phyloP scores from a whole-genome alignment of 805 yeast genomes.

The Hermanozyma aechmeae region DNA sequence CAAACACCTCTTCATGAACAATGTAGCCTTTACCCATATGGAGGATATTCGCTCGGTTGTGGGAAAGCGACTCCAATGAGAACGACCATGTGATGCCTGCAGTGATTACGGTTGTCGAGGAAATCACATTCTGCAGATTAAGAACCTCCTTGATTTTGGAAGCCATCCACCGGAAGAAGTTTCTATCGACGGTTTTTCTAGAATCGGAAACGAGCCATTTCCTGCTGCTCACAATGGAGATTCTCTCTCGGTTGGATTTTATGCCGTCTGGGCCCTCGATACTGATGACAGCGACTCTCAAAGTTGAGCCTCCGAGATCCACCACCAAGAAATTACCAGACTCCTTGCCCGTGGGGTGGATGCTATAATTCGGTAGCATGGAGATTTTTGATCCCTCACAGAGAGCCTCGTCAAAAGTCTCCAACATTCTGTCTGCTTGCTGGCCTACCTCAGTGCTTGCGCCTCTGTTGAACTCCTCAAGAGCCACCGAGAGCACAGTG shows the following conservation, averaged over 20 bases:
- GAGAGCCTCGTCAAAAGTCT: constrained; percentile 22
- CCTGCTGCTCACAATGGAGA: constrained; percentile 18
- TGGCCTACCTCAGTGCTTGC: constrained; percentile 1
- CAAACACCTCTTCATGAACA: constrained; percentile 32
- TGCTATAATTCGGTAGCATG: constrained; percentile 33
- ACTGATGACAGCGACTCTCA: constrained; percentile 32
- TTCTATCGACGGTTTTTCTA: constrained; percentile 28
- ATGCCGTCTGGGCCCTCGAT: constrained; percentile 14
- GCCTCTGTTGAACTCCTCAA: constrained; percentile 2
- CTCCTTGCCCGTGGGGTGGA: constrained; percentile 27
- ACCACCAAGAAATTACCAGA: constrained; percentile 33
- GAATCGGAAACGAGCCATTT: constrained; percentile 31
- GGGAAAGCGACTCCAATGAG: constrained; percentile 35
- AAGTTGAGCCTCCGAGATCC: constrained; percentile 53
- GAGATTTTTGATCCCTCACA: constrained; percentile 16
- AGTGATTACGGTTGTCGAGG: constrained; percentile 12
- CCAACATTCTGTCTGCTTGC: constrained; percentile 13
- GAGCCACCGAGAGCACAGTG: constrained; percentile 3
- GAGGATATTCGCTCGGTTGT: constrained; percentile 36
- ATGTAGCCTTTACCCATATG: constrained; percentile 57
- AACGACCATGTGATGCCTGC: constrained; percentile 52
- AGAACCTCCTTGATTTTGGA: constrained; percentile 21
- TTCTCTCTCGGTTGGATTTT: constrained; percentile 14
- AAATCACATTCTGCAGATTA: constrained; percentile 9
- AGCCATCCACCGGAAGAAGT: constrained; percentile 37